A percentile compares a stretch with the other conserved stretches of the same genome.
Conservation (phyloP, 805 yeast genomes). For the Yamadazyma insecticola region DNA sequence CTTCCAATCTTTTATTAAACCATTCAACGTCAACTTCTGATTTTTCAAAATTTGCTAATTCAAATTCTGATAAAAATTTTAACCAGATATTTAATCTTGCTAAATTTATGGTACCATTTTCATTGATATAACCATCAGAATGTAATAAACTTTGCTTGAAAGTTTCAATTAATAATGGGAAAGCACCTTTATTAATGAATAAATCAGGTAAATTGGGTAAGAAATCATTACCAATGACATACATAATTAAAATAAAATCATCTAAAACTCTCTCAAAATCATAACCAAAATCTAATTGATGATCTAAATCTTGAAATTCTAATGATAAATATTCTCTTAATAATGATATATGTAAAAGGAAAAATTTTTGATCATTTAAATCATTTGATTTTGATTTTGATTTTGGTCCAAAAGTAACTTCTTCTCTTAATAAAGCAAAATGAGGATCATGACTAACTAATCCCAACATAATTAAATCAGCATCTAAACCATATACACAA, state of each 20-base stretch:
- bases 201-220: conserved; percentile 93
- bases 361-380: conserved; percentile 77
- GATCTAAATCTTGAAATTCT: conserved; percentile 73
- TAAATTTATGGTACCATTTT: conserved; percentile 76
- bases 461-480: conserved; percentile 92
- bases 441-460: conserved; percentile 93
- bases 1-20: conserved; percentile 83
- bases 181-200: conserved; percentile 91
- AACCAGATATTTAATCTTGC: conserved; percentile 72
- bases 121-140: conserved; percentile 80
- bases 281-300: conserved; percentile 59
- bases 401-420: conserved; percentile 78
- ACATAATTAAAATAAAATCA: conserved; percentile 87
- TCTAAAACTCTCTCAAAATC: conserved; percentile 87
- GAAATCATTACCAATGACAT: conserved; percentile 97
- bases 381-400: conserved; percentile 32
- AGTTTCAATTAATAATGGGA: conserved; percentile 85
- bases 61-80: conserved; percentile 70
- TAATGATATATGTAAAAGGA: conserved; percentile 75
- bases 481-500: conserved; percentile 93
- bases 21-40: conserved; percentile 83
- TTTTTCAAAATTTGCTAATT: conserved; percentile 79
- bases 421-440: conserved; percentile 90
- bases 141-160: conserved; percentile 75
- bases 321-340: conserved; percentile 87